Conservation (phyloP, 352 stramenopile species). For the Plasmopara muralis region DNA sequence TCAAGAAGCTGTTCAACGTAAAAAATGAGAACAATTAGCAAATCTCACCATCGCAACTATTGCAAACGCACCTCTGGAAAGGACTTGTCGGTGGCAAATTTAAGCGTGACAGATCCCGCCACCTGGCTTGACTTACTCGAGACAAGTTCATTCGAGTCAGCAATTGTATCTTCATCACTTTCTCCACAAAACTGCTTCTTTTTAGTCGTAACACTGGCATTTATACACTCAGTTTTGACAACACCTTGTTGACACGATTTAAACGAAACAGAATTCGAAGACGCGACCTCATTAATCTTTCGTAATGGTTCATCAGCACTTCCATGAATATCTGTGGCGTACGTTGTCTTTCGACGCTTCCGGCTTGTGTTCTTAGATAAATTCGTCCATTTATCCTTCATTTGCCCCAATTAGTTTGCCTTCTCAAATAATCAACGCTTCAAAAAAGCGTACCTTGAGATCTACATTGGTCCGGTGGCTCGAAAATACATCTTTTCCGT, state of each 20-base stretch:
- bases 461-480: slow-evolving; percentile 51
- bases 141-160: not conserved
- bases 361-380: slow-evolving; percentile 5
- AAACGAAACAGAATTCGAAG: not conserved
- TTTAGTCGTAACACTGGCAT: not conserved
- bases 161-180: not conserved
- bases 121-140: not conserved
- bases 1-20: slow-evolving; percentile 11
- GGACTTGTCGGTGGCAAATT: slow-evolving; percentile 22
- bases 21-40: slow-evolving; percentile 1
- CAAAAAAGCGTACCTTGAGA: slow-evolving; percentile 36
- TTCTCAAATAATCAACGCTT: no score
- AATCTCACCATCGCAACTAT: not conserved
- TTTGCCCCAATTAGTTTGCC: not conserved
- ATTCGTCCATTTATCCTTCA: slow-evolving; percentile 48
- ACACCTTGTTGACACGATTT: not conserved
- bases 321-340: not conserved
- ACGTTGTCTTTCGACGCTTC: slow-evolving; percentile 7
- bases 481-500: slow-evolving; percentile 35
- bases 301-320: not conserved
- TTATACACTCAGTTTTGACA: not conserved
- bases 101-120: slow-evolving; percentile 13
- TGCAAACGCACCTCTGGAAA: slow-evolving; percentile 26
- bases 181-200: not conserved
- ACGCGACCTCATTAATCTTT: slow-evolving; percentile 1